Conservation (phyloP, 306 rosid genomes). For the Trifolium dubium region DNA sequence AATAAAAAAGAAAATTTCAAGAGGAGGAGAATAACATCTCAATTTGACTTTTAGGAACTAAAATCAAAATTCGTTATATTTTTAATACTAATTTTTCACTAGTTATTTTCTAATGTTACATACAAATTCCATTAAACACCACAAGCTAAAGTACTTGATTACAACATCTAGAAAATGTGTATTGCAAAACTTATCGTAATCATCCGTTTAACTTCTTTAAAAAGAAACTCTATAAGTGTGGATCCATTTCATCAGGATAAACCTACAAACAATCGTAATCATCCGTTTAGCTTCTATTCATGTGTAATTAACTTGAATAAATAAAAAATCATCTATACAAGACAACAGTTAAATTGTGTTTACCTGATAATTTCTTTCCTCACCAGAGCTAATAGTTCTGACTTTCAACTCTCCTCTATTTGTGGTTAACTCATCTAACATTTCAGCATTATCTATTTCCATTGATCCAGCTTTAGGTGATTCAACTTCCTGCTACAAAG, state of each 20-base stretch:
- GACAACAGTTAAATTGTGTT: slow-evolving; percentile 5
- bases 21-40: too few relatives aligned
- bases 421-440: slow-evolving; percentile 75
- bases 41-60: too few relatives aligned
- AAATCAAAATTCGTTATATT: too few relatives aligned
- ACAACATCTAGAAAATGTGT: not conserved
- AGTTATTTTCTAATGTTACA: slow-evolving; percentile 16
- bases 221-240: not conserved
- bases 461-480: slow-evolving; percentile 34
- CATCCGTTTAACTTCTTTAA: too few relatives aligned
- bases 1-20: too few relatives aligned
- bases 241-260: slow-evolving; percentile 45
- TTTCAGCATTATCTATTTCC: slow-evolving; percentile 70
- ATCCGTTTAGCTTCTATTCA: too few relatives aligned
- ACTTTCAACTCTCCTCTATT: slow-evolving; percentile 85
- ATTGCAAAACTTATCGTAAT: slow-evolving; percentile 1
- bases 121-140: not conserved
- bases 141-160: not conserved
- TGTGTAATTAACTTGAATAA: too few relatives aligned
- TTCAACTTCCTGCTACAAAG: slow-evolving; percentile 55
- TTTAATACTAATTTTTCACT: not conserved
- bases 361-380: slow-evolving; percentile 68
- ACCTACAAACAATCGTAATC: slow-evolving; percentile 43
- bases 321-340: not conserved
- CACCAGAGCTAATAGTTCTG: slow-evolving; percentile 62